Base-by-base conservation (phyloP, 2,329 filamentous ascomycete species). In the Hypoxylon sp. region DNA sequence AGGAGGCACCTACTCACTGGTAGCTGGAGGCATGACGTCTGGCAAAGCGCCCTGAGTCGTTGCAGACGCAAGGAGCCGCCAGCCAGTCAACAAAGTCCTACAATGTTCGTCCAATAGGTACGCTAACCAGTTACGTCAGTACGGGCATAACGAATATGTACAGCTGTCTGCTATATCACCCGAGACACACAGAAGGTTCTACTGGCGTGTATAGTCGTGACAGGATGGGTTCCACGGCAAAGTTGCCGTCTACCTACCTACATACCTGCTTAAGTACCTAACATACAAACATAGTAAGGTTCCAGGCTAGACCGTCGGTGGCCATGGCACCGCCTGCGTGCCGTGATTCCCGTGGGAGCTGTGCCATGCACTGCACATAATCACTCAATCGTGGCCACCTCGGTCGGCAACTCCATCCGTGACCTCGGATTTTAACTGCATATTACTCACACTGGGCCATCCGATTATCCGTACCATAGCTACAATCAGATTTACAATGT, bases 381-480 rank as follows among this genome's bases (percentile, higher is more conserved):
- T 44, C n/a, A 19, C 19, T 19, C 19, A 44, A 44, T 44, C 39
- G 17, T 19, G 17, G 39, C 39, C n/a, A 44, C 39, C 47, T 62
- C 15, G 50, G 27, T 65, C 61, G 52, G 56, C 51, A 60, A 37
- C 35, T 64, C 35, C 35, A 53, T 55, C 47, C 42, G 19, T 35
- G 48, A 37, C 47, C 58, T 65, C 66, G 62, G 65, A 54, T 17
- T 27, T 62, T 55, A 31, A 51, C 50, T 37, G 8, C 17, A 19
- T 2, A 54, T 7, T 37, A 54, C 11, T 42, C 19, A 50, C 19
- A 50, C 46, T 50, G 21, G 39, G 50, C 13, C 27, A 69, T 69
- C 69, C 69, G 69, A 71, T 71, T 71, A 71, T 47, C 69, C 69
- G 69, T 65, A 62, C 60, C 65, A 56, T 50, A 27, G 24, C 2